These are phyloP conservation scores for Nymphaea thermarum DNA, from an alignment of 164 flowering plant genomes.

Conservation along the genomic window DNA sequence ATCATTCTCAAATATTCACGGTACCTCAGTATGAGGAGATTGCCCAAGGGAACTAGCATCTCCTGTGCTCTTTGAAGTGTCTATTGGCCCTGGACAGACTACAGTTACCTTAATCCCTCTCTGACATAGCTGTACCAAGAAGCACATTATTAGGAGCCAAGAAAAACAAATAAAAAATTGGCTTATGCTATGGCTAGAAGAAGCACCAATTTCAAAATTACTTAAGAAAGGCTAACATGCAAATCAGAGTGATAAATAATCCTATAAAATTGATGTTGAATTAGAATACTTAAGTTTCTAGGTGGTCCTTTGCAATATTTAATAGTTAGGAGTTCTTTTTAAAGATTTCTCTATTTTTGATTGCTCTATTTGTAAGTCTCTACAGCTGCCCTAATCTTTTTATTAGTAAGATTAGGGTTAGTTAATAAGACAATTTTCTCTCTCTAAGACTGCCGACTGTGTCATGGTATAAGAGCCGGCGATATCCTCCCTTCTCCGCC, in stretches of 20 bases:
- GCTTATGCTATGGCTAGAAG: not conserved
- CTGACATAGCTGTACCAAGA: slow-evolving; percentile 42
- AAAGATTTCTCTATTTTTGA: no score
- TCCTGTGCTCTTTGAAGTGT: slow-evolving; percentile 46
- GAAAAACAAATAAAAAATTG: not conserved
- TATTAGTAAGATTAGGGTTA: no score
- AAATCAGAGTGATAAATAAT: not conserved
- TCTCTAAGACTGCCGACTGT: no score
- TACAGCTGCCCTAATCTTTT: no score
- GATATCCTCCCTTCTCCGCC: no score
- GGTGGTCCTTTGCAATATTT: no score
- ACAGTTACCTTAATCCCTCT: slow-evolving; percentile 89
- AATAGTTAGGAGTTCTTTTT: no score
- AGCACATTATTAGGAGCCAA: not conserved
- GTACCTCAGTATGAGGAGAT: slow-evolving; percentile 6
- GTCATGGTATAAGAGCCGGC: no score
- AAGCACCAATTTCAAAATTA: no score
- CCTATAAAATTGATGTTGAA: not conserved
- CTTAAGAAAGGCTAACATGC: not conserved
- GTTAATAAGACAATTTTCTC: no score
- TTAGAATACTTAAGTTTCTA: no score
- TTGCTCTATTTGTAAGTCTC: no score
- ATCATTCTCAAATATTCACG: not conserved
- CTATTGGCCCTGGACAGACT: slow-evolving; percentile 97
- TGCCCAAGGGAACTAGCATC: slow-evolving; percentile 21